Conservation (phyloP, 352 stramenopile species). For the Phytophthora cryptogea region DNA sequence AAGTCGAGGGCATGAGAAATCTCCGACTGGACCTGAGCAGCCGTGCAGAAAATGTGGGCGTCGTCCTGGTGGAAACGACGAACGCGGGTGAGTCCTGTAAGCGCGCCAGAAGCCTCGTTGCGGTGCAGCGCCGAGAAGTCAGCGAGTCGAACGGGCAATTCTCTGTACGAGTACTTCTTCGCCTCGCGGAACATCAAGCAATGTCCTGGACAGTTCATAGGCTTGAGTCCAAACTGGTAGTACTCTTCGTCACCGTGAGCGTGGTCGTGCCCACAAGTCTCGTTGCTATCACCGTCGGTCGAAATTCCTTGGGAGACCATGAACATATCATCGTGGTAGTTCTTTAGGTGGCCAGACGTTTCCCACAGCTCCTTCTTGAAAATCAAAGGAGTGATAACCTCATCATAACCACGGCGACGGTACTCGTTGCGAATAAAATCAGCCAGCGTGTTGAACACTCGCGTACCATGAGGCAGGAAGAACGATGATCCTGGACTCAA, state of each 20-base stretch:
- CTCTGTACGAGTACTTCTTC: constrained; percentile 94
- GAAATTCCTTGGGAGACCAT: constrained; percentile 79
- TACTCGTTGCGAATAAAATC: constrained; percentile 89
- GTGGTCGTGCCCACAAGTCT: constrained; percentile 20
- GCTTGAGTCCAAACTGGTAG: constrained; percentile 97
- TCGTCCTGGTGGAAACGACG: constrained; percentile 99
- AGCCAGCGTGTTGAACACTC: constrained; percentile 98
- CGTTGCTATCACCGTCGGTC: constrained; percentile 33
- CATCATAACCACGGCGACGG: constrained; percentile 91
- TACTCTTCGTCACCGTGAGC: constrained; percentile 38
- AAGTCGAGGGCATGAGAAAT: constrained; percentile 94
- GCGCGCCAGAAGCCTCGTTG: constrained; percentile 95
- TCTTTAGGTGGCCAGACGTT: constrained; percentile 96
- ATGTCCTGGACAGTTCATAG: constrained; percentile 99
- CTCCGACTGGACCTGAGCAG: constrained; percentile 95
- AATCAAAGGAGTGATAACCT: constrained; percentile 98
- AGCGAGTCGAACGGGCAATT: constrained; percentile 93
- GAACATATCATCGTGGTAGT: constrained; percentile 98
- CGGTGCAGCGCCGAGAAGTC: constrained; percentile 96
- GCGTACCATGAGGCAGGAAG: constrained; percentile 97
- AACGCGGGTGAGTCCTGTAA: constrained; percentile 96
- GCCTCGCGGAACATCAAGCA: constrained; percentile 97
- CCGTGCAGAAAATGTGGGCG: constrained; percentile 98
- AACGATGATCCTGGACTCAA: constrained; percentile 97
- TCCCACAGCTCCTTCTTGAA: constrained; percentile 98